A percentile compares a stretch with the other conserved stretches of the same genome.
These are phyloP conservation scores for Aspergillus bombycis DNA, from an alignment of 2,329 filamentous ascomycete species.

Conservation along the genomic window DNA sequence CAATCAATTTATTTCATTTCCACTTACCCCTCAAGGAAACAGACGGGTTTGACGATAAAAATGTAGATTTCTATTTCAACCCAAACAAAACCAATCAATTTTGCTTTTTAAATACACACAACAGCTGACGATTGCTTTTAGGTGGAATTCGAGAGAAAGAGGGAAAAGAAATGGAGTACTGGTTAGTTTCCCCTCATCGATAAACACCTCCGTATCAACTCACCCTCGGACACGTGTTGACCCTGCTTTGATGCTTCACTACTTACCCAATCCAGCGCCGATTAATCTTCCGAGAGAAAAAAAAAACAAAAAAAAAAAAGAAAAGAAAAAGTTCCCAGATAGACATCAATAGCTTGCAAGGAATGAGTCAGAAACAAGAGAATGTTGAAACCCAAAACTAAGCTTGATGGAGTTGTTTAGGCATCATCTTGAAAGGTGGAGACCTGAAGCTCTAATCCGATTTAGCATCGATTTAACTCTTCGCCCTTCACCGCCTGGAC, in stretches of 20 bases:
- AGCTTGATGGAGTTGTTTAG: slow-evolving; percentile 1
- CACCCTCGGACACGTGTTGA: slow-evolving; percentile 4
- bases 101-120: not conserved
- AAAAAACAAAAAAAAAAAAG: not conserved
- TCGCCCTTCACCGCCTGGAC: not conserved
- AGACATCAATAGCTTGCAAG: slow-evolving; percentile 1
- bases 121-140: not conserved
- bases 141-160: not conserved
- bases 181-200: slow-evolving; percentile 3
- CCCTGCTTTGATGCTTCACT: not conserved
- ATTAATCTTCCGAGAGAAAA: slow-evolving; percentile 5
- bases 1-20: not conserved
- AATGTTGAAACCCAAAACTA: not conserved
- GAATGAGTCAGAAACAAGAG: not conserved
- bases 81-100: not conserved
- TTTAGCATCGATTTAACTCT: not conserved
- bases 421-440: not conserved
- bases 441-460: slow-evolving; percentile 5
- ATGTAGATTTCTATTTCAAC: not conserved
- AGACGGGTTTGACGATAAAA: not conserved
- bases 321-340: not conserved
- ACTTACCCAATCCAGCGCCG: not conserved
- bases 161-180: not conserved
- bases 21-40: not conserved
- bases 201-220: not conserved